phyloP scores from a whole-genome alignment of 2,329 filamentous ascomycete genomes.

The Dichotomopilus funicola region DNA sequence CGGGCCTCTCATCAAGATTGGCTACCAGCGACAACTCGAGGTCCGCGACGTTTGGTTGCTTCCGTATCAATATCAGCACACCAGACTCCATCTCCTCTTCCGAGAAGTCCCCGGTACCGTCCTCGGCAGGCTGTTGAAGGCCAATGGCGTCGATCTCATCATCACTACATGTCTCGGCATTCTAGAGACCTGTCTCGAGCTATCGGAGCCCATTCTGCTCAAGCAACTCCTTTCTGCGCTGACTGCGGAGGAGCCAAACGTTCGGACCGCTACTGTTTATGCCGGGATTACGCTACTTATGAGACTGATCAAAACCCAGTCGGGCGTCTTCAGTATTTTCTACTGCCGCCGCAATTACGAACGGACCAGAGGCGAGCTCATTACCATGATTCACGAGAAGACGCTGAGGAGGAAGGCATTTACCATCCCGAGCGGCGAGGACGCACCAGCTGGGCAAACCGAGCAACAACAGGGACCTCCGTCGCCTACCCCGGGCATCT shows the following conservation, averaged over 20 bases:
- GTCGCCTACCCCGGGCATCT: constrained; percentile 3
- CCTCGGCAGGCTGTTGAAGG: constrained; percentile 59
- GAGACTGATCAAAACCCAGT: constrained; percentile 57
- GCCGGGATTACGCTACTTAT: constrained; percentile 55
- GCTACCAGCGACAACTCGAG: constrained; percentile 58
- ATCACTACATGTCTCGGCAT: constrained; percentile 60
- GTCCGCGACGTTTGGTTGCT: constrained; percentile 78
- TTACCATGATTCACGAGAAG: constrained; percentile 79
- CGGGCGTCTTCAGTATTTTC: constrained; percentile 66
- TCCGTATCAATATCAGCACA: constrained; percentile 76
- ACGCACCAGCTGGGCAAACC: background rate
- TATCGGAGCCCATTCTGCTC: constrained; percentile 61
- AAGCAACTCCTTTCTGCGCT: constrained; percentile 65
- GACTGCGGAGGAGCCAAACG: constrained; percentile 44
- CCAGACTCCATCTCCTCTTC: constrained; percentile 66
- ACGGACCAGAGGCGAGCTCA: constrained; percentile 74
- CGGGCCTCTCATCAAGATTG: constrained; percentile 61
- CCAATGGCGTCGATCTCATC: constrained; percentile 72
- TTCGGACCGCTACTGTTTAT: constrained; percentile 56
- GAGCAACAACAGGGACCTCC: constrained; percentile 2
- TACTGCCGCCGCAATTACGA: constrained; percentile 81
- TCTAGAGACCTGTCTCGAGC: constrained; percentile 50
- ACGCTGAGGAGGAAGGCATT: constrained; percentile 58
- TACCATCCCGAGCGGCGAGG: constrained; percentile 31
- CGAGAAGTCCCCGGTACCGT: constrained; percentile 67